Conservation (phyloP, 306 rosid species). For the Glycine latifolia region DNA sequence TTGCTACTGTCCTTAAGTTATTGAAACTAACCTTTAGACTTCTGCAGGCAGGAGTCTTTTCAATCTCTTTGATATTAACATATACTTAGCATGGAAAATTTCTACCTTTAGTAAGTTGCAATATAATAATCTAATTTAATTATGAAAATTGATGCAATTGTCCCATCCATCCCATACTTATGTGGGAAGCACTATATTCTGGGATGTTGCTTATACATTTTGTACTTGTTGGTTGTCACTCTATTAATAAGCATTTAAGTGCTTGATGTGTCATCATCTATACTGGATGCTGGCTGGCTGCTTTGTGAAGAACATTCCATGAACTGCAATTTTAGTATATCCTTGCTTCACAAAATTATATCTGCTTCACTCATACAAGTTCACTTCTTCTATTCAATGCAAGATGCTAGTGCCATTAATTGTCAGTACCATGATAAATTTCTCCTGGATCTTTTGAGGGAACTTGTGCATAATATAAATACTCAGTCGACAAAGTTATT, state of each 20-base stretch:
- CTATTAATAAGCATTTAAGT: not conserved
- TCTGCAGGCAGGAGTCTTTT: not conserved
- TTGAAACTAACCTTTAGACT: conserved; percentile 7
- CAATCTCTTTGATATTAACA: conserved; percentile 2
- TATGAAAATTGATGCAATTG: not conserved
- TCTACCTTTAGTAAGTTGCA: conserved; percentile 5
- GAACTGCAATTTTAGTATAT: conserved; percentile 11
- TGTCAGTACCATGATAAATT: not conserved
- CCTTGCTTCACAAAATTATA: not conserved
- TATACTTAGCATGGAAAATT: not conserved
- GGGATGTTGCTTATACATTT: not conserved
- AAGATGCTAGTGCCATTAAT: not conserved
- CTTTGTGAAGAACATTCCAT: not conserved
- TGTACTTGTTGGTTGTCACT: not conserved
- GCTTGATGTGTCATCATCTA: too few species aligned
- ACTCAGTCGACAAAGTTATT: conserved; percentile 4
- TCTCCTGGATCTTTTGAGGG: conserved; percentile 29
- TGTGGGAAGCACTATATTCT: not conserved
- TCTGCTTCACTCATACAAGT: conserved; percentile 2
- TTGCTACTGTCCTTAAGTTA: conserved; percentile 20
- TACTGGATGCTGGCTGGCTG: not conserved
- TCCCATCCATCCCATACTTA: not conserved
- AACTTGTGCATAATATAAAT: conserved; percentile 19
- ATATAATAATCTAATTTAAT: not conserved
- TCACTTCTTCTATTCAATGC: conserved; percentile 15